These are phyloP conservation scores for Mortierella sp. DNA, from an alignment of 371 early-diverging fungal genomes.

Conservation along the genomic window DNA sequence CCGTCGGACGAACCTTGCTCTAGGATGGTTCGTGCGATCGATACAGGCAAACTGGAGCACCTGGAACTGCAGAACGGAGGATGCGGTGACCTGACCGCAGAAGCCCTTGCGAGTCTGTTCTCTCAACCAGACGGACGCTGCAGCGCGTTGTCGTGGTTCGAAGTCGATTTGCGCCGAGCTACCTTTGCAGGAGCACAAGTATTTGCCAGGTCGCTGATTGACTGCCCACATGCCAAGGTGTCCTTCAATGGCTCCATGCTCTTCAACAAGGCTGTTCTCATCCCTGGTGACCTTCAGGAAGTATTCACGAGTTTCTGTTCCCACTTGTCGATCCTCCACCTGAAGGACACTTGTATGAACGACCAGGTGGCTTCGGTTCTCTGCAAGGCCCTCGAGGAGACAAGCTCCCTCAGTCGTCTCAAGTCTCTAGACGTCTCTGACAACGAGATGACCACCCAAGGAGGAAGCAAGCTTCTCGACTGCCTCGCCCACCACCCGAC, in stretches of 20 bases:
- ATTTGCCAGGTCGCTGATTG: conserved; percentile 20
- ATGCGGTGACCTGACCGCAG: conserved; percentile 44
- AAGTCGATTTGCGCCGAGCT: conserved; percentile 25
- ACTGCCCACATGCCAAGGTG: conserved; percentile 25
- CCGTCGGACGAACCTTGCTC: conserved; percentile 32
- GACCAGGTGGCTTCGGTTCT: conserved; percentile 28
- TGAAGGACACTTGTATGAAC: conserved; percentile 30
- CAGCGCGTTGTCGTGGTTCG: conserved; percentile 17
- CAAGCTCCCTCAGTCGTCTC: conserved; percentile 13
- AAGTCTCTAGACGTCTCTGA: conserved; percentile 33
- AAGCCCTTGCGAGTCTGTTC: conserved; percentile 31
- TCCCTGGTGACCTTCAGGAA: background rate
- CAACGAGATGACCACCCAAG: conserved; percentile 37
- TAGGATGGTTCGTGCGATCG: conserved; percentile 17
- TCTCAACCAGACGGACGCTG: conserved; percentile 7
- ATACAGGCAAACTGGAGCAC: conserved; percentile 18
- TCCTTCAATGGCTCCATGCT: conserved; percentile 31
- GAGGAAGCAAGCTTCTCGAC: conserved; percentile 27
- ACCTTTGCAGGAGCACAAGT: conserved; percentile 33
- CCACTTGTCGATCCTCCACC: conserved; percentile 16
- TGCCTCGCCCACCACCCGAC: conserved; percentile 19
- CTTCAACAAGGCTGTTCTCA: conserved; percentile 3
- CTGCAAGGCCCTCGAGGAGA: conserved; percentile 24
- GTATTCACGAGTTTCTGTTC: conserved; percentile 29
- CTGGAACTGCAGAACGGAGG: conserved; percentile 31